Evolutionary conservation across 2,329 filamentous ascomycete genomes (phyloP), one percentile per base, ranked within the genome.

Genomic region (Coniella lustricola): DNA sequence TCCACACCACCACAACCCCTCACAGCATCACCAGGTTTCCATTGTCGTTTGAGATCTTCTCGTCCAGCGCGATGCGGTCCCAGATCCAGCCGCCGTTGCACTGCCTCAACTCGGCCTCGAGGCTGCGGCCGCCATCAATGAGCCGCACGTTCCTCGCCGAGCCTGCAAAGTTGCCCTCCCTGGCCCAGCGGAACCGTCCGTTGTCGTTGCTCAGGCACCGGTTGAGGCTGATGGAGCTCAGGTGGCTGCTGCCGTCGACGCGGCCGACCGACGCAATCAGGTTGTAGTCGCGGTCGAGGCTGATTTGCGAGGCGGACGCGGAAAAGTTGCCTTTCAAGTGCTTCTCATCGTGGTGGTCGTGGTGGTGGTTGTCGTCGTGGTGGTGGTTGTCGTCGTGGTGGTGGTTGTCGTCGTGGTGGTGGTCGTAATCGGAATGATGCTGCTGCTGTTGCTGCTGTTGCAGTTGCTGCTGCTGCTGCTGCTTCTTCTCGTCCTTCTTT

Each of bases 21-120:
- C 38, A 58, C 17, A 57, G 21, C 33, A 59, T 85, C 78, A 21
- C 82, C 81, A 50, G 44, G 12, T 51, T 35, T 7, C 57, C 57
- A 33, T 57, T 49, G 3, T 46, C 29, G 5, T 59, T 59, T 34
- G 50, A 48, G 25, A 59, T 59, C 35, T 50, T 53, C 47, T 59
- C 57, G 18, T 59, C 53, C 51, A 59, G 18, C 7, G 51, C 44
- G 36, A 59, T 54, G 10, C 50, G 45, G 38, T 49, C 48, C 18
- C 51, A 46, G 20, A 53, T 48, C 57, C 57, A 59, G 13, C 46
- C 34, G 3, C 57, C 57, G 3, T 51, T 32, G 1, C 36, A 44
- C 34, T 57, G 45, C 33, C 20, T 35, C 16, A 59, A 29, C 22
- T 59, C 56, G 8, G 56, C 57, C 43, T 58, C 57, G n/a, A 56